phyloP scores from a whole-genome alignment of 345 rosid species.

The Firmiana major region DNA sequence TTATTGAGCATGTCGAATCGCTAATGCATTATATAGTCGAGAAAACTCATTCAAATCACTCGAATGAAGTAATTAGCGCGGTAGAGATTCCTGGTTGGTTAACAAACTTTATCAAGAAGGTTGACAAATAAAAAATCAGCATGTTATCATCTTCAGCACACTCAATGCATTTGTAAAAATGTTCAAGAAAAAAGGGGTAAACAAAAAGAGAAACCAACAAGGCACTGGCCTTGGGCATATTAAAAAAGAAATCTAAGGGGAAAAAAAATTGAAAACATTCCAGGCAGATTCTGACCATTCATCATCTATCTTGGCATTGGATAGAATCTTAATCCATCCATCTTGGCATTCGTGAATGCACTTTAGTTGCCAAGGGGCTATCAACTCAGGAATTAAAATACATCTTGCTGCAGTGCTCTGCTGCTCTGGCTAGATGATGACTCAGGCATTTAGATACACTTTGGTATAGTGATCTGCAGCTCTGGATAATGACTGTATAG shows the following conservation, averaged over 20 bases:
- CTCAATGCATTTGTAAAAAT: background rate
- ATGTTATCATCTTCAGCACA: background rate
- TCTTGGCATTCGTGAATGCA: background rate
- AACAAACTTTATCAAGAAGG: no score
- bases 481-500: slow-evolving; percentile 90
- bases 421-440: background rate
- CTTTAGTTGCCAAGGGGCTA: background rate
- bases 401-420: background rate
- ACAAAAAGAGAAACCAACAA: background rate
- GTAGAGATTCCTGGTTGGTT: background rate
- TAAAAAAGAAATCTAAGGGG: background rate
- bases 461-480: slow-evolving; percentile 80
- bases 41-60: background rate
- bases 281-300: background rate
- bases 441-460: slow-evolving; percentile 33
- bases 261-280: background rate
- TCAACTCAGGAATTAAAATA: background rate
- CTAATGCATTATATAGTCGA: background rate
- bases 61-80: background rate
- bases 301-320: background rate
- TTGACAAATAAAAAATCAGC: background rate
- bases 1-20: no score
- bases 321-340: background rate
- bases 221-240: background rate
- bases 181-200: background rate